A percentile compares a stretch with the other conserved stretches of the same genome.
These are phyloP conservation scores for Colletotrichum sp. DNA, from an alignment of 2,329 filamentous ascomycete genomes.

Conservation along the genomic window DNA sequence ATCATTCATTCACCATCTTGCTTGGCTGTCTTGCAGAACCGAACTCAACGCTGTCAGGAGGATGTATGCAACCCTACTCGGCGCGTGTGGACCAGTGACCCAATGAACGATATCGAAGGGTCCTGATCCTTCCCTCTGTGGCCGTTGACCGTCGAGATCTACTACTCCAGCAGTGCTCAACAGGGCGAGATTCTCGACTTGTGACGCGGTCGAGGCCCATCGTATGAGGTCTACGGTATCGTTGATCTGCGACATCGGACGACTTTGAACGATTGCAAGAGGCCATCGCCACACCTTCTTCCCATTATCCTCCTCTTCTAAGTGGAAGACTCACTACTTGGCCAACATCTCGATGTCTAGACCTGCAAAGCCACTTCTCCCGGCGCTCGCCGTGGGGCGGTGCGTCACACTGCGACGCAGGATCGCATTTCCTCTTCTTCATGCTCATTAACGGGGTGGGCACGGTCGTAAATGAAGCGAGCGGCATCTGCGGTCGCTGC, in stretches of 20 bases:
- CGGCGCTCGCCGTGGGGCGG: background rate
- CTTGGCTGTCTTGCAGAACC: background rate
- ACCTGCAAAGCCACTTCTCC: background rate
- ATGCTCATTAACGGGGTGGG: background rate
- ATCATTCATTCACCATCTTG: background rate
- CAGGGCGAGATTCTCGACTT: conserved; percentile 7
- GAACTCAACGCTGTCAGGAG: background rate
- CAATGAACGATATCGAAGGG: conserved; percentile 1
- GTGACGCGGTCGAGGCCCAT: conserved; percentile 5
- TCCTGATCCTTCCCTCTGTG: background rate
- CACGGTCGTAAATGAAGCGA: background rate
- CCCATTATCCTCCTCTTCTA: background rate
- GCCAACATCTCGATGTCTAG: background rate
- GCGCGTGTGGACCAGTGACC: background rate
- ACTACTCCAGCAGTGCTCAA: background rate
- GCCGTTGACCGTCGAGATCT: conserved; percentile 3
- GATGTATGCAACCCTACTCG: conserved; percentile 19
- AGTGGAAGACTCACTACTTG: background rate
- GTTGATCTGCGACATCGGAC: conserved; percentile 5
- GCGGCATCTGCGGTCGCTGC: background rate
- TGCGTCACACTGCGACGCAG: background rate
- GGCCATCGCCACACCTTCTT: conserved; percentile 3
- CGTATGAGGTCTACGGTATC: background rate
- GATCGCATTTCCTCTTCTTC: background rate
- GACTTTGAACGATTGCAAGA: background rate